These are phyloP conservation scores for Venturiaceae sp. DNA, from an alignment of 2,329 filamentous ascomycete genomes.

Conservation along the genomic window DNA sequence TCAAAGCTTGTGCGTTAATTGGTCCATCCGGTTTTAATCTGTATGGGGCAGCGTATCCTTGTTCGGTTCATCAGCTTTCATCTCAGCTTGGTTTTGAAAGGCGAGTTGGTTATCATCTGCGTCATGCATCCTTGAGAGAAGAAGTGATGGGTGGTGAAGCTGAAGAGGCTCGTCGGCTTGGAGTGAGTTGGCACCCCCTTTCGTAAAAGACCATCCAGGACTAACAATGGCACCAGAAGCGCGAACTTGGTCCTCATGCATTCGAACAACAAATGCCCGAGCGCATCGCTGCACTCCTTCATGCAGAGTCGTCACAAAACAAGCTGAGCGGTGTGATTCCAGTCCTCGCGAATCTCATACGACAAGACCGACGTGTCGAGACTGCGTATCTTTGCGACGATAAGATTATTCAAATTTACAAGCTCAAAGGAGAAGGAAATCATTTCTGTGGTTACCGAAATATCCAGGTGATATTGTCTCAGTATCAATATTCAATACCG, in stretches of 20 bases:
- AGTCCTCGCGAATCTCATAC: not conserved
- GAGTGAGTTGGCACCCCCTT: too few species aligned
- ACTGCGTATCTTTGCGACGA: not conserved
- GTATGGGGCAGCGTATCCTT: too few species aligned
- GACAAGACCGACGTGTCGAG: not conserved
- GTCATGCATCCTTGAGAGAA: too few species aligned
- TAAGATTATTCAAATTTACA: not conserved
- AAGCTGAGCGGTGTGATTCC: not conserved
- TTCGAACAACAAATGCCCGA: slow-evolving; percentile 35
- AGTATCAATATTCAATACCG: not conserved
- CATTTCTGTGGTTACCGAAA: not conserved
- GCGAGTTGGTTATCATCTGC: too few species aligned
- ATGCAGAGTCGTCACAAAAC: not conserved
- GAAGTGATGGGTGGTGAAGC: too few species aligned
- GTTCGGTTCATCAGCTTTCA: too few species aligned
- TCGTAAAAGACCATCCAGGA: too few species aligned
- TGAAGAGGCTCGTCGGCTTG: too few species aligned
- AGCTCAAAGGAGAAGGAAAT: not conserved
- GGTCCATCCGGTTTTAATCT: too few species aligned
- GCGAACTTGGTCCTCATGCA: slow-evolving; percentile 35
- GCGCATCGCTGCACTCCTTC: too few species aligned
- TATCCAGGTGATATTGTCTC: not conserved
- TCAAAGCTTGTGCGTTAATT: too few species aligned
- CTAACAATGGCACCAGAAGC: not conserved
- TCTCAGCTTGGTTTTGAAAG: too few species aligned